A percentile compares a stretch with the other conserved stretches of the same genome.
phyloP scores from a whole-genome alignment of 345 rosid species.

The Citrus cavaleriei region DNA sequence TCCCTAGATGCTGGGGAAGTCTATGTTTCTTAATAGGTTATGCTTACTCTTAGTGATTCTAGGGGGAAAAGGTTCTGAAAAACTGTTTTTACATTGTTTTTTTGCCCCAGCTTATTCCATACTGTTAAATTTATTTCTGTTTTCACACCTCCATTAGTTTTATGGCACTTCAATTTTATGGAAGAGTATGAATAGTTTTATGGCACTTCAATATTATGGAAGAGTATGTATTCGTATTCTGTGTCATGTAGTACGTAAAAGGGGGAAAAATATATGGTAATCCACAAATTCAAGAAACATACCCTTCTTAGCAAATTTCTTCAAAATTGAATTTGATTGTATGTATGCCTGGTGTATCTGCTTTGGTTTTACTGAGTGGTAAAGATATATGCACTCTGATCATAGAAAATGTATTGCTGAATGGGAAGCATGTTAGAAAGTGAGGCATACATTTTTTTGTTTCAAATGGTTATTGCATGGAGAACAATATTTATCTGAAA shows the following conservation, averaged over 20 bases:
- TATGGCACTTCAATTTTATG: no score
- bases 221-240: no score
- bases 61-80: neutral
- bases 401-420: neutral
- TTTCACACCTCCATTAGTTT: no score
- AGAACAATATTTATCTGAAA: neutral
- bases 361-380: neutral
- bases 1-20: neutral
- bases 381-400: no score
- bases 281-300: neutral
- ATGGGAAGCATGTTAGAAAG: neutral
- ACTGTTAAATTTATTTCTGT: no score
- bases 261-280: no score
- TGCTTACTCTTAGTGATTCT: neutral
- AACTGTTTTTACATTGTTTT: neutral
- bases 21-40: neutral
- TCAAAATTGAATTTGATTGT: neutral
- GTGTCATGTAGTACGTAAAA: no score
- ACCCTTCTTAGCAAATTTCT: neutral
- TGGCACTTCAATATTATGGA: no score
- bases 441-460: neutral
- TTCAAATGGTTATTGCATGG: neutral
- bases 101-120: no score
- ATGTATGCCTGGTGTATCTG: neutral
- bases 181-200: no score